Evolutionary conservation across 192 early-diverging fungal genomes (phyloP).

Genomic region (Mortierella hygrophila): DNA sequence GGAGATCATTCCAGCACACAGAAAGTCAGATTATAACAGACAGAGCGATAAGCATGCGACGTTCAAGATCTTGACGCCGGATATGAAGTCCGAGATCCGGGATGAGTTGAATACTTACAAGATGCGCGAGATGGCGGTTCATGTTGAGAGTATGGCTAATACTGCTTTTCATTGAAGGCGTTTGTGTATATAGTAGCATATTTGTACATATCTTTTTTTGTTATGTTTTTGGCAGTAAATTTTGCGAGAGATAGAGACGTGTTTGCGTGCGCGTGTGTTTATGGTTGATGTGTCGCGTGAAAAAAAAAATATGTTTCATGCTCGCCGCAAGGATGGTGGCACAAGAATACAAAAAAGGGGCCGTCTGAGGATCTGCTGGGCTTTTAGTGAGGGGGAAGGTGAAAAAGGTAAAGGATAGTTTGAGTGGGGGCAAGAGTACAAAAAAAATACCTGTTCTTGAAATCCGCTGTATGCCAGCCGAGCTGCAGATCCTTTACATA

Average conservation of each 20-base stretch:
- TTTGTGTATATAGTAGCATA: background rate
- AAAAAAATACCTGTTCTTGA: background rate
- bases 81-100: slow-evolving; percentile 53
- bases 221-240: background rate
- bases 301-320: too few relatives aligned
- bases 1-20: slow-evolving; percentile 41
- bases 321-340: too few relatives aligned
- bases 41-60: slow-evolving; percentile 50
- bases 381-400: too few relatives aligned
- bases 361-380: too few relatives aligned
- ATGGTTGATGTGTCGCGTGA: too few relatives aligned
- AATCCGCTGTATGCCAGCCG: background rate
- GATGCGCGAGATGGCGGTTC: slow-evolving; percentile 56
- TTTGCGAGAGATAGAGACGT: background rate
- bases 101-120: slow-evolving; percentile 57
- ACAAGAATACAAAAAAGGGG: too few relatives aligned
- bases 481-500: background rate
- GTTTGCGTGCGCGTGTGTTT: too few relatives aligned
- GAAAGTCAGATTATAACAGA: slow-evolving; percentile 39
- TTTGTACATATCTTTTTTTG: background rate
- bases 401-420: too few relatives aligned
- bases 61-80: slow-evolving; percentile 46
- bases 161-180: slow-evolving; percentile 49
- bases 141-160: slow-evolving; percentile 53
- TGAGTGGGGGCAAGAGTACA: background rate